Evolutionary conservation across 129 eudicot genomes (phyloP), one percentile per base, ranked within the genome.

Genomic region (Daucus carota): DNA sequence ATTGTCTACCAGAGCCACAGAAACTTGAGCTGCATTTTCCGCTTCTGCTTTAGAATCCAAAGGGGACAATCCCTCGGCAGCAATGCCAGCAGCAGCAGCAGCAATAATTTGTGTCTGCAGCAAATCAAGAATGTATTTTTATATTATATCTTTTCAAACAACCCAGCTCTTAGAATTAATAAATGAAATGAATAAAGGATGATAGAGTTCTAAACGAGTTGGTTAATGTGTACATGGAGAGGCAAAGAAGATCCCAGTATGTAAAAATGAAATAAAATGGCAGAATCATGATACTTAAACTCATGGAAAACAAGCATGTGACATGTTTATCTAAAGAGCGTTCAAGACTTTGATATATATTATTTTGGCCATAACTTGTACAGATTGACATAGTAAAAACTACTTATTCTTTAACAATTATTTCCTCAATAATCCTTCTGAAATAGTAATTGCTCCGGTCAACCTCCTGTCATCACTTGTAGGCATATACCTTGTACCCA

Each of bases 31-130:
- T 73, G 97, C 93, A 86, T 95, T 89, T 50, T 91, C 99, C 70
- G 99, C 97, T 84, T 85, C 99, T 75, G 88, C 83, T 87, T 86
- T 95, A 14, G 99, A 90, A 83, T 80, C 90, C 86, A 70, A 81
- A 4, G 99, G 97, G 72, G 96, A 54, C 82, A 90, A 85, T 31
- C 97, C 92, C 79, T 83, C 93, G 24, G 99, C 84, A n/a, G 99
- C 99, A 80, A 91, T 97, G 77, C 96, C 97, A 83, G 99, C 99
- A 69, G 99, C 97, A 17, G 99, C 99, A 65, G 99, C 97, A 65
- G 99, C 99, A 86, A 95, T 95, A 74, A 95, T 88, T 89, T 95
- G 97, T 73, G 99, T 95, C 99, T 95, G 93, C 83, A 74, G 41
- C 54, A 78, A 72, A 71, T 69, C 78, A 70, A 41, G 79, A 76